These are phyloP conservation scores for Litchi chinensis DNA, from an alignment of 345 rosid genomes.

Conservation along the genomic window DNA sequence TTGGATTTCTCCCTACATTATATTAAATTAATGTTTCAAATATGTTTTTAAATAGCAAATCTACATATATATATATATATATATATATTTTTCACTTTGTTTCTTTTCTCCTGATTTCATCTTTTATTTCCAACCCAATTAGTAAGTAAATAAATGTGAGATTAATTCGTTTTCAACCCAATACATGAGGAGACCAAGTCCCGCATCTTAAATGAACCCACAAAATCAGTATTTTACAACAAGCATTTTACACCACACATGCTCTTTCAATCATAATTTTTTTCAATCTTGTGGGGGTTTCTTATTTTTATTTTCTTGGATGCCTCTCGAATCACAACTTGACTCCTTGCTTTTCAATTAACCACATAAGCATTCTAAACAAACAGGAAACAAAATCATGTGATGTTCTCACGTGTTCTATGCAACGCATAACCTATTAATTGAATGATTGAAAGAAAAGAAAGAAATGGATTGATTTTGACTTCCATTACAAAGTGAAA, in stretches of 20 bases:
- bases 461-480: not conserved
- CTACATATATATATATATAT: too few species aligned
- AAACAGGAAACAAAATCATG: conserved; percentile 5
- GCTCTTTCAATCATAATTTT: not conserved
- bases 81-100: too few species aligned
- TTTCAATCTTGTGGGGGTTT: not conserved
- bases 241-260: not conserved
- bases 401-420: conserved; percentile 12
- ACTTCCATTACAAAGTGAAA: not conserved
- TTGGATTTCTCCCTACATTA: too few species aligned
- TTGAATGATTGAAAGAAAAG: not conserved
- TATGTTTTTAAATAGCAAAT: too few species aligned
- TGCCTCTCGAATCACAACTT: conserved; percentile 2
- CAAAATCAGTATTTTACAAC: not conserved
- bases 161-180: too few species aligned
- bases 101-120: too few species aligned
- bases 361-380: not conserved
- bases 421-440: not conserved
- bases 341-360: not conserved
- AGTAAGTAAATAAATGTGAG: too few species aligned
- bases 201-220: not conserved
- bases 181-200: too few species aligned
- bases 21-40: too few species aligned
- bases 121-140: too few species aligned
- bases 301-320: not conserved